Conservation (phyloP, 495 filamentous ascomycete species). For the Glarea lozoyensis region DNA sequence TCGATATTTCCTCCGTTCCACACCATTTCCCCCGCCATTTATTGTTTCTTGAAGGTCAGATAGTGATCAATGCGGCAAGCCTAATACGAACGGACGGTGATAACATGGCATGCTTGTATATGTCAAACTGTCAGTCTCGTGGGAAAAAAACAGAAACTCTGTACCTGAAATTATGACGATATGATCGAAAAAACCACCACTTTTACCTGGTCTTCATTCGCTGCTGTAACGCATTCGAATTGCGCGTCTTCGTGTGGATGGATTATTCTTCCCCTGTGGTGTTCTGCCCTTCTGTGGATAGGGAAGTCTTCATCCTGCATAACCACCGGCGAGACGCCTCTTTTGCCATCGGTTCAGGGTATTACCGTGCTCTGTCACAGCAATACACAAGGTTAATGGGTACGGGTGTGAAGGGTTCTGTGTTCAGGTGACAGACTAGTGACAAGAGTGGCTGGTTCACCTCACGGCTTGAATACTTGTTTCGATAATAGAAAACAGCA, state of each 20-base stretch:
- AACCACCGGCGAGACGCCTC: slow-evolving; percentile 1
- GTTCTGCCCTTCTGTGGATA: neutral
- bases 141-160: too few species aligned
- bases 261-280: too few species aligned
- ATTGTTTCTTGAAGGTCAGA: neutral
- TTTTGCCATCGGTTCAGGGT: neutral
- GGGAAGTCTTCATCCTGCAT: slow-evolving; percentile 11
- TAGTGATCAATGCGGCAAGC: neutral
- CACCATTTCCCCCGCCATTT: neutral
- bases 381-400: neutral
- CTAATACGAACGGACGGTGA: too few species aligned
- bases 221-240: neutral
- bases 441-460: neutral
- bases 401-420: slow-evolving; percentile 8
- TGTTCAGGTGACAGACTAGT: slow-evolving; percentile 15
- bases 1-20: neutral
- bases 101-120: neutral
- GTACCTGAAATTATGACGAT: slow-evolving; percentile 15
- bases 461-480: neutral
- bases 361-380: slow-evolving; percentile 7
- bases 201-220: neutral
- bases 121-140: neutral
- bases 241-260: slow-evolving; percentile 2
- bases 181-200: neutral
- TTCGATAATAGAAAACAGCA: neutral